These are phyloP conservation scores for Luffa aegyptiaca DNA, from an alignment of 306 rosid species.

Conservation along the genomic window DNA sequence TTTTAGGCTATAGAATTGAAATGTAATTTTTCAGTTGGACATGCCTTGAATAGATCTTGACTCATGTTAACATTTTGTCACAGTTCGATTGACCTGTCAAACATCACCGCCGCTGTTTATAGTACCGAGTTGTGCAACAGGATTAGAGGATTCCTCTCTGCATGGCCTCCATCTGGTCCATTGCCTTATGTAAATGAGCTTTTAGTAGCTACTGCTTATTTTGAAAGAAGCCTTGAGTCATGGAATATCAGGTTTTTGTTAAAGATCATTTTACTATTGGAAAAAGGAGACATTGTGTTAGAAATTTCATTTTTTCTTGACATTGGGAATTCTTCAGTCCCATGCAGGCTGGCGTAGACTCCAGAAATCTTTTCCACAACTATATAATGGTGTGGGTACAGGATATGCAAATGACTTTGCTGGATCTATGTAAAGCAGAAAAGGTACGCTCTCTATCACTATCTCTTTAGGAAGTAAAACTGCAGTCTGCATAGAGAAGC, in stretches of 20 bases:
- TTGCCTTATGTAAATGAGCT: conserved; percentile 73
- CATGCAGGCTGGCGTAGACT: conserved; percentile 70
- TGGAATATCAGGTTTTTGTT: conserved; percentile 75
- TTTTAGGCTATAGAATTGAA: neutral
- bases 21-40: neutral
- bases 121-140: conserved; percentile 75
- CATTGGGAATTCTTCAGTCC: conserved; percentile 31
- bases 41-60: neutral
- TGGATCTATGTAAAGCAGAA: conserved; percentile 87
- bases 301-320: conserved; percentile 19
- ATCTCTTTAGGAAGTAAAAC: neutral
- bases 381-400: conserved; percentile 92
- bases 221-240: conserved; percentile 82
- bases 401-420: conserved; percentile 76
- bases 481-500: neutral
- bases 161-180: conserved; percentile 93
- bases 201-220: conserved; percentile 69
- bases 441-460: conserved; percentile 39
- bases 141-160: conserved; percentile 69
- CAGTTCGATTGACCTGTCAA: conserved; percentile 85
- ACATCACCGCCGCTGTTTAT: conserved; percentile 84
- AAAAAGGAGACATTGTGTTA: neutral
- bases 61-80: conserved; percentile 21
- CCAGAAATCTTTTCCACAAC: conserved; percentile 73
- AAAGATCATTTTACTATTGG: neutral